Evolutionary conservation across 305 asterid species (phyloP), one percentile per base, ranked within the genome.

Genomic region (Plantago coronopus): DNA sequence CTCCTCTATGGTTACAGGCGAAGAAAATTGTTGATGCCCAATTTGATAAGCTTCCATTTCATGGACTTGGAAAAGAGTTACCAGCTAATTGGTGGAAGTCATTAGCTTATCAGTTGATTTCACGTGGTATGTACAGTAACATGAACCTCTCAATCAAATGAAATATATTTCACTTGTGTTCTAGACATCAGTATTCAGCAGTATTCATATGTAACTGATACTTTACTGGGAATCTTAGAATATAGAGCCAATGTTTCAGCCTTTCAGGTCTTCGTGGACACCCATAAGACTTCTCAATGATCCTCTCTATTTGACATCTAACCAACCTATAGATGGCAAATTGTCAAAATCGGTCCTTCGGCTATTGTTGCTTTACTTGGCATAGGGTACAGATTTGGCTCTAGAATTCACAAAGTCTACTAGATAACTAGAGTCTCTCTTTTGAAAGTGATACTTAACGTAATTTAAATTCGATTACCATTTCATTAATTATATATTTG

Each of bases 1-100:
- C 51, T 34, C 42, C 48, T 59, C 67, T 75, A 64, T 74, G 69
- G 63, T 66, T 69, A 69, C 81, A 91, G 98, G 63, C 96, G 60
- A 91, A 84, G 83, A 88, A 81, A 84, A 76, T 91, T 67, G 61
- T 91, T 44, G 95, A 84, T 45, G 85, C 84, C 70, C 72, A 74
- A 64, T 79, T 86, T 72, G 95, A 91, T 72, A 88, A 83, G 82
- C 83, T 91, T 70, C 97, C 95, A 49, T 84, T 80, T 78, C 97
- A 91, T 72, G 95, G 98, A 63, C 77, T 86, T 62, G 98, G 98
- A 57, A 91, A 81, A 77, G 94, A 91, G 64, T 73, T 78, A 74
- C 73, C 96, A 61, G 89, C 91, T 67, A 81, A 91, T 82, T 84
- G 97, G 97, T 91, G 98, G 98, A 91, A 91, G 72, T 87, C 80